A percentile compares a stretch with the other conserved stretches of the same genome.
Evolutionary conservation across 306 rosid genomes (phyloP).

Genomic region (Luffa aegyptiaca): DNA sequence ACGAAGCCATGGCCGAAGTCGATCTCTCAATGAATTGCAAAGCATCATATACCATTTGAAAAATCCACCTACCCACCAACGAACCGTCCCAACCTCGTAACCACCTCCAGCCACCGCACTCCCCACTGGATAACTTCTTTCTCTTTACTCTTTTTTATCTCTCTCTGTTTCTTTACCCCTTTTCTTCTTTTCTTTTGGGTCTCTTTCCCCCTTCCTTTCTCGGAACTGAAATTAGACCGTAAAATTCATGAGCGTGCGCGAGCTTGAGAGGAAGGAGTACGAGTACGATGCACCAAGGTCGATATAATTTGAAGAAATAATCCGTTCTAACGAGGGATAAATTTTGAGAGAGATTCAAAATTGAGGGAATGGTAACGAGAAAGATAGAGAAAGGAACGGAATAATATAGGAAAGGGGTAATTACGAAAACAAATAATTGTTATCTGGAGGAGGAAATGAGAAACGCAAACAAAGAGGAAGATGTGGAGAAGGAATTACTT

Average conservation of each 20-base stretch:
- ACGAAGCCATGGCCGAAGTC: constrained; percentile 73
- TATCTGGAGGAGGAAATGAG: neutral
- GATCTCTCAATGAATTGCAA: constrained; percentile 57
- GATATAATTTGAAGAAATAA: no score
- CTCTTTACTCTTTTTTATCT: neutral
- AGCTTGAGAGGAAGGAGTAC: neutral
- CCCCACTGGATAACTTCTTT: neutral
- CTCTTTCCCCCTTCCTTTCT: neutral
- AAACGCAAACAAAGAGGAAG: neutral
- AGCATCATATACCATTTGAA: constrained; percentile 50
- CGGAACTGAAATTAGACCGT: neutral
- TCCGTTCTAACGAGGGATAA: neutral
- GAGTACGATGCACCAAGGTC: neutral
- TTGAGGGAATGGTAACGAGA: neutral
- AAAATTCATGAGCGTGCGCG: neutral
- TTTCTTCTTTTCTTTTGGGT: neutral
- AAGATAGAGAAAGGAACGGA: neutral
- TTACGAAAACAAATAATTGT: neutral
- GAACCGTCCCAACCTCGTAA: neutral
- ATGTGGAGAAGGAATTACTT: neutral
- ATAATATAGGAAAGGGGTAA: neutral
- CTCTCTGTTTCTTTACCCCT: neutral
- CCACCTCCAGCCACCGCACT: neutral
- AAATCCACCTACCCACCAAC: neutral
- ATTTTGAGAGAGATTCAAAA: neutral